Conservation (phyloP, 169 alveolate species). For the Miamiensis avidus region DNA sequence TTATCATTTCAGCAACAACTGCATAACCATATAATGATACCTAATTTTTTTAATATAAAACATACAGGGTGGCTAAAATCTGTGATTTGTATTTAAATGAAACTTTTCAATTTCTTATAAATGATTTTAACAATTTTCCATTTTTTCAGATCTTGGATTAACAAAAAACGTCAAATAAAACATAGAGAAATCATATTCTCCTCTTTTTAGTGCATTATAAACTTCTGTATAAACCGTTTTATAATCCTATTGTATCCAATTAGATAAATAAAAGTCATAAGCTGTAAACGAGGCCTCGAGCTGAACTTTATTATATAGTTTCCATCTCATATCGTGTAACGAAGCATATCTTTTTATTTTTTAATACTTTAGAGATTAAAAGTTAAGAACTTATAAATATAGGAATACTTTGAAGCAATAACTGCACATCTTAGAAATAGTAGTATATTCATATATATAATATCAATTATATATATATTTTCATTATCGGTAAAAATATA, state of each 20-base stretch:
- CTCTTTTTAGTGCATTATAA: slow-evolving; percentile 5
- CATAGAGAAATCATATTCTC: slow-evolving; percentile 13
- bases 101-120: background rate
- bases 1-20: background rate
- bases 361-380: background rate
- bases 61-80: background rate
- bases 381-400: background rate
- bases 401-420: background rate
- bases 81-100: background rate
- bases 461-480: background rate
- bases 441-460: slow-evolving; percentile 1
- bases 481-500: slow-evolving; percentile 5
- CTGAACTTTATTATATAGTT: background rate
- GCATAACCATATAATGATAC: slow-evolving; percentile 3
- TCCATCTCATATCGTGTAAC: no score
- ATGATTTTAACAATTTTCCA: background rate
- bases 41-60: background rate
- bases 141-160: background rate
- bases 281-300: background rate
- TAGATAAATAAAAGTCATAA: background rate
- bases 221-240: slow-evolving; percentile 1
- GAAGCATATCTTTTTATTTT: background rate
- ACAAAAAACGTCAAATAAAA: slow-evolving; percentile 3
- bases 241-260: background rate
- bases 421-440: slow-evolving; percentile 3